Conservation (phyloP, 2,329 filamentous ascomycete genomes). For the Pyrenophora teres region DNA sequence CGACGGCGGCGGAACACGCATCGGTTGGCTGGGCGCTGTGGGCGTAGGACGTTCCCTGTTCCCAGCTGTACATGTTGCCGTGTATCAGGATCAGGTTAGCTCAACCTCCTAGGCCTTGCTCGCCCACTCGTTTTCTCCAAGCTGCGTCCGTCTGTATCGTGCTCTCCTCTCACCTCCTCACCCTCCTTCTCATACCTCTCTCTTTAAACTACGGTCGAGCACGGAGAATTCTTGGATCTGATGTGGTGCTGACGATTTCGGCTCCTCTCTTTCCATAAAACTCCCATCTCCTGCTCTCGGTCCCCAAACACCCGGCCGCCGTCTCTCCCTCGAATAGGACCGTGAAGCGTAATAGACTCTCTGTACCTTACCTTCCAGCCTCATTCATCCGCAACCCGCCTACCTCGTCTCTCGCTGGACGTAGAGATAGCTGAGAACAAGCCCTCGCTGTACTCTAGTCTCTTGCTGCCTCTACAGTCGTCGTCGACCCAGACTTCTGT, state of each 20-base stretch:
- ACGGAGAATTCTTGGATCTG: constrained; percentile 45
- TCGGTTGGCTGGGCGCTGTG: constrained; percentile 20
- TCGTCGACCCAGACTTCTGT: constrained; percentile 27
- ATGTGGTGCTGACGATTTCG: constrained; percentile 45
- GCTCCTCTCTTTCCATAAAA: constrained; percentile 44
- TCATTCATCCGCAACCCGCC: constrained; percentile 24
- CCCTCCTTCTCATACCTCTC: constrained; percentile 34
- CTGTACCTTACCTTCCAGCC: constrained; percentile 38
- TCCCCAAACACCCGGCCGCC: constrained; percentile 40
- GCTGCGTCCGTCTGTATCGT: constrained; percentile 42
- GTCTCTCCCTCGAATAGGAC: constrained; percentile 43
- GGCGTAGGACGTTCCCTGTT: constrained; percentile 29
- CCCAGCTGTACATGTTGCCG: constrained; percentile 39
- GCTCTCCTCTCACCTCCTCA: constrained; percentile 35
- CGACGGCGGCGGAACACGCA: constrained; percentile 17
- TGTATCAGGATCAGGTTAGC: constrained; percentile 24
- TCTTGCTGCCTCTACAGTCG: constrained; percentile 51
- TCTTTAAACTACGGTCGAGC: constrained; percentile 43
- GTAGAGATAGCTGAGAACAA: constrained; percentile 34
- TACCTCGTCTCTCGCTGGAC: constrained; percentile 36
- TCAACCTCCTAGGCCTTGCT: constrained; percentile 37
- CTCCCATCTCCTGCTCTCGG: constrained; percentile 45
- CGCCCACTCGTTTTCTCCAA: constrained; percentile 44
- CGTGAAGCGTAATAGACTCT: constrained; percentile 38
- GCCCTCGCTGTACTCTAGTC: constrained; percentile 34